Evolutionary conservation across 1,139 yeast genomes (phyloP), one percentile per base, ranked within the genome.

Genomic region (Pichia sp.): DNA sequence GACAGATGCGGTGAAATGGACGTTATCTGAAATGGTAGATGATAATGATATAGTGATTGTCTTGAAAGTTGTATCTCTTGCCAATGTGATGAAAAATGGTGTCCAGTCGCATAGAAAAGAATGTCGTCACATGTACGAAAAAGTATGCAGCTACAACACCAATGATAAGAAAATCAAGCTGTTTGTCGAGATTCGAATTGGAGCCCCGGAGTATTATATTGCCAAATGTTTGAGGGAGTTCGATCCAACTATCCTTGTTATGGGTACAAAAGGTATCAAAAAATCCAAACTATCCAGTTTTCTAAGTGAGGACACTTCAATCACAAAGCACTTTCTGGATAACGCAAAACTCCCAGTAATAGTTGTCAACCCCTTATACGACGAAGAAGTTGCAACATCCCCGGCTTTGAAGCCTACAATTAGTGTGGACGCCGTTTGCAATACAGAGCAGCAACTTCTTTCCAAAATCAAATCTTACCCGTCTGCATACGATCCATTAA

Each of bases 311-410:
- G 51, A 50, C 32, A 61, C 74, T 8, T 69, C 77, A 6, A 60
- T 74, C 54, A 78, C 85, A 5, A 80, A 79, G 57, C 75, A 79
- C 58, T 81, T 82, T 53, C 64, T 82, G 38, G 82, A 80, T 57
- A 79, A 75, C 56, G 81, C 85, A 0, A 71, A 77, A 27, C 79
- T 82, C 1, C 88, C 88, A 0, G 86, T 81, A 4, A 72, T 81
- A 40, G 76, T 81, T 9, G 84, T 82, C 8, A 77, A 80, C 49
- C 85, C 85, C 1, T 64, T 65, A 27, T 73, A 75, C 53, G 68
- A 68, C 16, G 35, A 33, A 28, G 32, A 31, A 8, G 2, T 10
- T 31, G 7, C 2, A 10, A 2, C 10, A 31, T 31, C 33, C 2
- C 7, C 10, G 7, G 33, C 7, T 31, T 2, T 8, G 10, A 31